Percentiles rank a stretch among this genome's conserved stretches.
phyloP scores from a whole-genome alignment of 306 rosid species.

The Castanospermum australe region DNA sequence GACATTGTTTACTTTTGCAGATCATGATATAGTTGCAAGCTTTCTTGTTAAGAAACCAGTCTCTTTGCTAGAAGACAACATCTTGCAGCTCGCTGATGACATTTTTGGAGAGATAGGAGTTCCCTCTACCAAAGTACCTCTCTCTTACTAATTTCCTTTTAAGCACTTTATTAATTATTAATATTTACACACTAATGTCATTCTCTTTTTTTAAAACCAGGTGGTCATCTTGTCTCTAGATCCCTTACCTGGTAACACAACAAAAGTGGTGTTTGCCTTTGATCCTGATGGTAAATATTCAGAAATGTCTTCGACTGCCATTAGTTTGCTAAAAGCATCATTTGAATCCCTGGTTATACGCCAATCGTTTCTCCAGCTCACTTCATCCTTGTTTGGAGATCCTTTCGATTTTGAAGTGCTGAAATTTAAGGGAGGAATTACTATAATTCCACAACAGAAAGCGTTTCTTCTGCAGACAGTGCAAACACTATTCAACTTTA shows the following conservation, averaged over 20 bases:
- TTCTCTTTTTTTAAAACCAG: conserved; percentile 42
- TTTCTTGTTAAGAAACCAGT: conserved; percentile 55
- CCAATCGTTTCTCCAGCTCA: conserved; percentile 50
- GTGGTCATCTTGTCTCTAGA: conserved; percentile 68
- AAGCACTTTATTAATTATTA: background rate
- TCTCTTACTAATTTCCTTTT: conserved; percentile 16
- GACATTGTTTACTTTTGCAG: conserved; percentile 43
- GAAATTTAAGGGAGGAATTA: conserved; percentile 82
- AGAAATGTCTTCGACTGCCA: conserved; percentile 44
- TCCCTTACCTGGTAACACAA: conserved; percentile 43
- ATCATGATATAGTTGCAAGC: conserved; percentile 75
- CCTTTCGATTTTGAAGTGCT: conserved; percentile 69
- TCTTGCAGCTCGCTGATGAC: conserved; percentile 54
- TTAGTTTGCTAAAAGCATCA: conserved; percentile 57
- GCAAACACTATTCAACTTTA: conserved; percentile 68
- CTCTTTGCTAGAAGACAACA: conserved; percentile 63
- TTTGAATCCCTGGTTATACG: conserved; percentile 45
- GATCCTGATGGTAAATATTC: conserved; percentile 50
- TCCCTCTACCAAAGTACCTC: conserved; percentile 59
- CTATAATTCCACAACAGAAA: conserved; percentile 63
- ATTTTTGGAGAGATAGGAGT: conserved; percentile 61
- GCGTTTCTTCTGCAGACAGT: conserved; percentile 77
- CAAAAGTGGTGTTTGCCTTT: conserved; percentile 69
- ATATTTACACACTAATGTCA: conserved; percentile 16
- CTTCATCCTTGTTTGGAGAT: conserved; percentile 63